These are phyloP conservation scores for Colletotrichum lindemuthianum DNA, from an alignment of 2,329 filamentous ascomycete genomes.

Conservation along the genomic window DNA sequence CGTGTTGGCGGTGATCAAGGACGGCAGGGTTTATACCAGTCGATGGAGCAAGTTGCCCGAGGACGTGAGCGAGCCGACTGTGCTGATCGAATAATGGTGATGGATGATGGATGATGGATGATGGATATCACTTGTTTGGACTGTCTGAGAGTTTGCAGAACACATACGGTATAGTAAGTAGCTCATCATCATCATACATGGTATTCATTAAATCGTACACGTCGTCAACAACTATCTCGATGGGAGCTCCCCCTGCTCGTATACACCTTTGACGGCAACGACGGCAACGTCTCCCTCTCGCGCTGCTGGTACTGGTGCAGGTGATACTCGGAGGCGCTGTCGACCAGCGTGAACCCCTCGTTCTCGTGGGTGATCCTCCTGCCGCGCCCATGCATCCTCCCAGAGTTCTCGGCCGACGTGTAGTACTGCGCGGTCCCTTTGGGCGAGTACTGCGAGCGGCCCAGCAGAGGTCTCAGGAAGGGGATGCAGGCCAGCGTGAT, in stretches of 20 bases:
- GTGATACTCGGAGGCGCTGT: background rate
- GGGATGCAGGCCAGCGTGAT: constrained; percentile 53
- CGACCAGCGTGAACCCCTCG: constrained; percentile 13
- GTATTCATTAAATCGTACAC: too few species aligned
- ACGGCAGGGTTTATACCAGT: constrained; percentile 55
- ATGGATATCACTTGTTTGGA: background rate
- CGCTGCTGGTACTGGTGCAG: background rate
- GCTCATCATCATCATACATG: too few species aligned
- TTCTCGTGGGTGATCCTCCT: too few species aligned
- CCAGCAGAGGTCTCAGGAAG: constrained; percentile 51
- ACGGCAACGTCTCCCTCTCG: background rate
- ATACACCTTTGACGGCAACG: background rate
- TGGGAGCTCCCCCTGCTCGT: background rate
- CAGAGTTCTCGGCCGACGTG: constrained; percentile 6
- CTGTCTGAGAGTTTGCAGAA: too few species aligned
- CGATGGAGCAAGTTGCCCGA: constrained; percentile 40
- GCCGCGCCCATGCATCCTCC: too few species aligned
- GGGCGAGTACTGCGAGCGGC: constrained; percentile 33
- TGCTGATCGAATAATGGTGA: constrained; percentile 19
- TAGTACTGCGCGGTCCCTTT: constrained; percentile 30
- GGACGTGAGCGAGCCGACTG: constrained; percentile 33
- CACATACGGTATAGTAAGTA: too few species aligned
- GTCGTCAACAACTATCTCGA: background rate
- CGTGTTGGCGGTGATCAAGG: constrained; percentile 63
- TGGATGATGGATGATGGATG: background rate